phyloP scores from a whole-genome alignment of 345 rosid species.

The Garcia nutans region DNA sequence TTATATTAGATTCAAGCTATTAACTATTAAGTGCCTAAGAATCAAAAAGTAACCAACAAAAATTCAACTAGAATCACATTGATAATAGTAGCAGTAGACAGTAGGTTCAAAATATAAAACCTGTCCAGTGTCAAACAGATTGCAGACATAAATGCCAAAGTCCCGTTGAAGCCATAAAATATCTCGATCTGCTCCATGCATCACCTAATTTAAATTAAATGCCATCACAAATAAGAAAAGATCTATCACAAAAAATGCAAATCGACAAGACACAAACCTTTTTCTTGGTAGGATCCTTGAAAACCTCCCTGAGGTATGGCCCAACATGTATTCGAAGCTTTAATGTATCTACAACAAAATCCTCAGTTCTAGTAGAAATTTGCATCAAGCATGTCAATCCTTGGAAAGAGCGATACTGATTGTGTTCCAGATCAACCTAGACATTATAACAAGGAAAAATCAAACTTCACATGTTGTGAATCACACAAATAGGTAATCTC shows the following conservation, averaged over 20 bases:
- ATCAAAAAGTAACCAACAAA: neutral
- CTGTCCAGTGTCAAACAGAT: slow-evolving; percentile 98
- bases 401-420: slow-evolving; percentile 93
- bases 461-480: neutral
- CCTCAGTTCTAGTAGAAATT: slow-evolving; percentile 91
- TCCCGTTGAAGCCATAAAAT: slow-evolving; percentile 94
- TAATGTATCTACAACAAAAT: slow-evolving; percentile 75
- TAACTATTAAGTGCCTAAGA: neutral
- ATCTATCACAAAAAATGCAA: slow-evolving; percentile 1
- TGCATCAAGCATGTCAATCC: slow-evolving; percentile 97
- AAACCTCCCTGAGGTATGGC: slow-evolving; percentile 77
- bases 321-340: slow-evolving; percentile 87
- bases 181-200: slow-evolving; percentile 99
- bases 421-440: slow-evolving; percentile 96
- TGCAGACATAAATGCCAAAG: slow-evolving; percentile 94
- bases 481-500: neutral
- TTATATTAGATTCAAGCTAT: neutral
- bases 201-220: slow-evolving; percentile 53
- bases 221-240: slow-evolving; percentile 30
- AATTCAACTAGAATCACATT: neutral
- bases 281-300: slow-evolving; percentile 84
- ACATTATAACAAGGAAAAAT: slow-evolving; percentile 8
- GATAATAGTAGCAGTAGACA: neutral
- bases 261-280: slow-evolving; percentile 51
- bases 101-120: slow-evolving; percentile 33